Evolutionary conservation across 2,329 filamentous ascomycete species (phyloP), one percentile per base, ranked within the genome.

Genomic region (Sarocladium strictum): DNA sequence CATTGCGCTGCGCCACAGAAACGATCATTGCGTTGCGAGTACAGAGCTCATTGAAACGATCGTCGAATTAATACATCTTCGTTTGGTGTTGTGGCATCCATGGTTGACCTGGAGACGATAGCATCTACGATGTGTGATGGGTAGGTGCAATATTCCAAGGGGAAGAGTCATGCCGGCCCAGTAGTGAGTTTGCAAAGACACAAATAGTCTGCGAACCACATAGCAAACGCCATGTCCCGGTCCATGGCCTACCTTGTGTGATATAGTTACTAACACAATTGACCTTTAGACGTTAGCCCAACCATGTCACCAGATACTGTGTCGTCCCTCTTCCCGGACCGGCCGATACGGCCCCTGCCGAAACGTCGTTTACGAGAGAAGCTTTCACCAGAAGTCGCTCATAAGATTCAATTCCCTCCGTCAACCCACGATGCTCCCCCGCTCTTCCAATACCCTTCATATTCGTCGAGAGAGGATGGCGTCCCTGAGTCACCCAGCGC

Each of bases 311-410:
- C 84, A 60, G 90, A 96, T 76, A 87, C 87, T 56, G 79, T 85
- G 59, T 94, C 90, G 57, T 84, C 88, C 57, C 78, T 90, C 64
- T 96, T 89, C 68, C 90, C 90, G 61, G 89, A 96, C 67, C 86
- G 94, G 70, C 88, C 93, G 58, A 99, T 99, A 68, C 87, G 91
- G 66, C 94, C 94, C 55, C 76, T 99, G 57, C 94, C 94, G 41
- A 94, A 89, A 72, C 87, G 91, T 64, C 87, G 89, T 60, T 80
- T 99, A 54, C 89, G 92, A 63, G 91, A 94, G 67, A 85, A 90
- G 55, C 78, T 99, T 53, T 92, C 93, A 29, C 86, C 89, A 57
- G 90, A 96, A 68, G 85, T 89, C 63, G 90, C 89, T 55, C 86
- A 87, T 53, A 83, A 86, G 27, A 94, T 97, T 63, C 79, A 86